Evolutionary conservation across 2,329 filamentous ascomycete species (phyloP).

Genomic region (Nemania serpens): DNA sequence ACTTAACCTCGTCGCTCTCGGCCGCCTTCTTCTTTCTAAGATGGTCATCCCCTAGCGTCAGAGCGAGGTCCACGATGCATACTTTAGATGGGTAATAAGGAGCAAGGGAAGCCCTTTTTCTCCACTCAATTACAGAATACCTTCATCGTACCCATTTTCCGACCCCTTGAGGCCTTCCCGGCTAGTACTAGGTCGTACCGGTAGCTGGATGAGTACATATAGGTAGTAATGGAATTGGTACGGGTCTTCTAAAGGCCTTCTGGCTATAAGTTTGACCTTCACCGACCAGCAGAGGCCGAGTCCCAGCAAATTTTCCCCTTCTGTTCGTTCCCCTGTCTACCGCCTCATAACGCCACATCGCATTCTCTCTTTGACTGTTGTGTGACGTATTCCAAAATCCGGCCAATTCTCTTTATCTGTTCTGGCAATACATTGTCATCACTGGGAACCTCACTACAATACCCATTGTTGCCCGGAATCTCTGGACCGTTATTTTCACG

Average conservation of each 20-base stretch:
- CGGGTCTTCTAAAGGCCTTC: conserved; percentile 8
- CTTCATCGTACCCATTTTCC: conserved; percentile 12
- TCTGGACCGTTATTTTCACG: too few species aligned
- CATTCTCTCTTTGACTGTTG: background rate
- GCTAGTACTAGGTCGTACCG: conserved; percentile 22
- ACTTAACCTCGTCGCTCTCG: conserved; percentile 2
- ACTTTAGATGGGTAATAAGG: background rate
- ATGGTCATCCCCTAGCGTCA: conserved; percentile 9
- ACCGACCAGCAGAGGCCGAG: conserved; percentile 17
- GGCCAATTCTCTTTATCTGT: background rate
- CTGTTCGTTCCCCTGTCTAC: conserved; percentile 4
- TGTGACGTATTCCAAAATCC: conserved; percentile 4
- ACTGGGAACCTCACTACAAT: conserved; percentile 1
- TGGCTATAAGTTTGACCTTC: conserved; percentile 23
- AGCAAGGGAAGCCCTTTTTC: conserved; percentile 18
- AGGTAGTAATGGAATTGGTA: conserved; percentile 10
- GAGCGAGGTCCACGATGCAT: conserved; percentile 21
- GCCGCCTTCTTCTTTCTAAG: background rate
- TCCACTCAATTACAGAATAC: conserved; percentile 9
- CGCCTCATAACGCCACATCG: conserved; percentile 10
- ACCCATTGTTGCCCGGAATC: background rate
- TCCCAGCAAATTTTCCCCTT: conserved; percentile 18
- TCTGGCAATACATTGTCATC: background rate
- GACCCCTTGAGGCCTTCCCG: conserved; percentile 13
- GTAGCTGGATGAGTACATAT: conserved; percentile 11